phyloP scores from a whole-genome alignment of 1,139 yeast genomes.

The Diutina siamensis region DNA sequence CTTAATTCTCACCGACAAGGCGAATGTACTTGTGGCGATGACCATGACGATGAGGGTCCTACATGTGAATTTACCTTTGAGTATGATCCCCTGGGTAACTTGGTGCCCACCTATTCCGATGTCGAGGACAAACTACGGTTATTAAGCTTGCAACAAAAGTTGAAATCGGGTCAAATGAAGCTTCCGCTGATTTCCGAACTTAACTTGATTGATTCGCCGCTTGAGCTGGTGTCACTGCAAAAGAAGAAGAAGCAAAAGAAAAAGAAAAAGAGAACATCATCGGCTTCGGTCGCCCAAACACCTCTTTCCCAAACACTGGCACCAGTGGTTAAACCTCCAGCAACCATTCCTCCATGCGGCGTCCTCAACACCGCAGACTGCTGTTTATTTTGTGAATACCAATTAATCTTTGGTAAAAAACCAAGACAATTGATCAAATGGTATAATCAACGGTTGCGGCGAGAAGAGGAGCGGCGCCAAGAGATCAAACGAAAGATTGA shows the following conservation, averaged over 20 bases:
- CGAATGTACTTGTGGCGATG: slow-evolving; percentile 8
- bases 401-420: slow-evolving; percentile 41
- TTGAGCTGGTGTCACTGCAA: slow-evolving; percentile 8
- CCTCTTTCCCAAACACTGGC: too few relatives aligned
- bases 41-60: slow-evolving; percentile 18
- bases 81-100: slow-evolving; percentile 30
- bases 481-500: slow-evolving; percentile 26
- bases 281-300: slow-evolving; percentile 6
- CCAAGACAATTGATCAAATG: slow-evolving; percentile 38
- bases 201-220: neutral
- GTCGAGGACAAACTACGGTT: slow-evolving; percentile 25
- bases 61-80: slow-evolving; percentile 32
- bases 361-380: slow-evolving; percentile 9
- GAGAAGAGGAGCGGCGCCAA: slow-evolving; percentile 23
- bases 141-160: neutral
- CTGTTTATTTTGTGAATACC: slow-evolving; percentile 54
- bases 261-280: slow-evolving; percentile 10
- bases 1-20: slow-evolving; percentile 13
- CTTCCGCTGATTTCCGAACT: neutral
- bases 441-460: slow-evolving; percentile 27
- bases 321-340: neutral
- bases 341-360: neutral
- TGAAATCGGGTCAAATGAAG: neutral
- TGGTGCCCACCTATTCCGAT: slow-evolving; percentile 30
- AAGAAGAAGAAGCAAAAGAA: slow-evolving; percentile 17